Evolutionary conservation across 2,329 filamentous ascomycete genomes (phyloP).

Genomic region (Ophiocordyceps camponoti-leonardi): DNA sequence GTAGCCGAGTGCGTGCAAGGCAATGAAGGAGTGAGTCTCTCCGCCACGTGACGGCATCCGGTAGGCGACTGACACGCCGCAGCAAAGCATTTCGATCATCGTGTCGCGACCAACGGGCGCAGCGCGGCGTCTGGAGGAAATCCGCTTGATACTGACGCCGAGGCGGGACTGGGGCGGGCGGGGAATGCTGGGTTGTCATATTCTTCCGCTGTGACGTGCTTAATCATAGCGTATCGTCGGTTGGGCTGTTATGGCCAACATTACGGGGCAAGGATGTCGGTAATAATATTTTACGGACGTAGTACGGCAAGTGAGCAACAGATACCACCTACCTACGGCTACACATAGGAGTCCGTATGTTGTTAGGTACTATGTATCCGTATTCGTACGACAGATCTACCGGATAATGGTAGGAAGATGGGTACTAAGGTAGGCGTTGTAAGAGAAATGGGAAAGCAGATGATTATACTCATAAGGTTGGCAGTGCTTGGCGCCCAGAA

Average conservation of each 20-base stretch:
- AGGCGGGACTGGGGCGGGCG: constrained; percentile 75
- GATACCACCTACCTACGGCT: no score
- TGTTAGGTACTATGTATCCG: no score
- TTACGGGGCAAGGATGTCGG: neutral
- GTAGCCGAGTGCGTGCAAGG: constrained; percentile 81
- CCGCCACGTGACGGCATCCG: neutral
- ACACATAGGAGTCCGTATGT: no score
- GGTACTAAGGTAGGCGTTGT: no score
- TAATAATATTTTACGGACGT: no score
- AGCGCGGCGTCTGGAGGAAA: constrained; percentile 27
- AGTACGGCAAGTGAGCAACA: no score
- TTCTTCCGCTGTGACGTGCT: constrained; percentile 48
- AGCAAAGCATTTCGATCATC: constrained; percentile 58
- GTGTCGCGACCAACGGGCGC: constrained; percentile 31
- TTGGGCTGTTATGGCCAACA: neutral
- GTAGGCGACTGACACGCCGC: constrained; percentile 8
- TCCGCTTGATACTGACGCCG: constrained; percentile 59
- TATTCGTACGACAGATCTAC: no score
- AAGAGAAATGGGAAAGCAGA: no score
- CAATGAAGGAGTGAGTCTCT: constrained; percentile 63
- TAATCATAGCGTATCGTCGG: neutral
- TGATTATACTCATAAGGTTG: no score
- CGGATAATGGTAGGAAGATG: no score
- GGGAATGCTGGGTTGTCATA: constrained; percentile 78
- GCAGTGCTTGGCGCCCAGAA: no score